phyloP scores from a whole-genome alignment of 2,329 filamentous ascomycete genomes.

The Diaporthe humulicola region DNA sequence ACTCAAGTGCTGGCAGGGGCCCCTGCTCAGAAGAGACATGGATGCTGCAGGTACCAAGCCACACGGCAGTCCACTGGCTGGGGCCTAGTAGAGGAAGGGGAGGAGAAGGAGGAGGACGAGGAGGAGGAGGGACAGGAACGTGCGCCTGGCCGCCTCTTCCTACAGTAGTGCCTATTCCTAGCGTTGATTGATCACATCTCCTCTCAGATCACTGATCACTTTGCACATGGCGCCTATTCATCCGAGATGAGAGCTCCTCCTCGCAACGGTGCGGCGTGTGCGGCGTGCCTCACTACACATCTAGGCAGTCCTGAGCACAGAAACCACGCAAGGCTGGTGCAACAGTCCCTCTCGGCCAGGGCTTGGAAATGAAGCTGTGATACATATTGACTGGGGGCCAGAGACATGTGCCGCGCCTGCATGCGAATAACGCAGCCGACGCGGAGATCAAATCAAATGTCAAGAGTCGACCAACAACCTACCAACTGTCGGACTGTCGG shows the following conservation, averaged over 20 bases:
- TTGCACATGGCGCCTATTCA: constrained; percentile 13
- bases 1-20: neutral
- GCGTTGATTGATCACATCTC: neutral
- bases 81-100: neutral
- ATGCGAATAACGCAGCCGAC: neutral
- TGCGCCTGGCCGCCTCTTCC: constrained; percentile 8
- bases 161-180: constrained; percentile 18
- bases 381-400: constrained; percentile 9
- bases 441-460: constrained; percentile 12
- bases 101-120: neutral
- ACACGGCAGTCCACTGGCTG: constrained; percentile 2
- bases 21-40: constrained; percentile 4
- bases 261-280: constrained; percentile 21
- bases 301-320: neutral
- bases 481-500: neutral
- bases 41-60: constrained; percentile 32
- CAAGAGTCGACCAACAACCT: neutral
- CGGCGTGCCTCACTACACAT: constrained; percentile 5
- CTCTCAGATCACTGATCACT: neutral
- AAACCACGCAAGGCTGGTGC: neutral
- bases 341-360: constrained; percentile 4
- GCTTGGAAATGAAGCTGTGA: constrained; percentile 18
- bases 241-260: constrained; percentile 15
- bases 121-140: constrained; percentile 10
- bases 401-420: constrained; percentile 17